Evolutionary conservation across 345 rosid genomes (phyloP).

Genomic region (Anastatica hierochuntica): DNA sequence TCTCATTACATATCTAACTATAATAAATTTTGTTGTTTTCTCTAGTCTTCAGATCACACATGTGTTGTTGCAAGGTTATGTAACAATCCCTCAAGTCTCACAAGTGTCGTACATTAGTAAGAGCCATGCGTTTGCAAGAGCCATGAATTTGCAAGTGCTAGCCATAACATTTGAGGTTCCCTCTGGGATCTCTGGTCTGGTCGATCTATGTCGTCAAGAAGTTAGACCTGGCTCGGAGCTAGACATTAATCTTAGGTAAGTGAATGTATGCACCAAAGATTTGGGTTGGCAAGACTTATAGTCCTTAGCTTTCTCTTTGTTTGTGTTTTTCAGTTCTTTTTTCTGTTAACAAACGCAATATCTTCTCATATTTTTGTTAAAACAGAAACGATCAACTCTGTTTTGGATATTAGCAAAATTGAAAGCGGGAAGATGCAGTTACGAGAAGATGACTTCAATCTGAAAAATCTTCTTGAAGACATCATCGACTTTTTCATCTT

Average conservation of each 20-base stretch:
- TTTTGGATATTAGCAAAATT: slow-evolving; percentile 71
- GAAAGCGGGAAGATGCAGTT: slow-evolving; percentile 77
- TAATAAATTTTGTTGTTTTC: neutral
- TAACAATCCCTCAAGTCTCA: slow-evolving; percentile 17
- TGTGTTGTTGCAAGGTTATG: slow-evolving; percentile 17
- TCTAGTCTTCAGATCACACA: slow-evolving; percentile 11
- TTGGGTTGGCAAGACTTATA: slow-evolving; percentile 44
- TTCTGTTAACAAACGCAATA: no score
- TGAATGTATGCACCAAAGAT: slow-evolving; percentile 43
- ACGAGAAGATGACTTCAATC: slow-evolving; percentile 55
- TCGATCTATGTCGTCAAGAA: slow-evolving; percentile 34
- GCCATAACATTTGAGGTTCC: slow-evolving; percentile 65
- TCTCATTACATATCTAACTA: neutral
- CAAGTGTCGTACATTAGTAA: slow-evolving; percentile 16
- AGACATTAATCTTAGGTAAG: slow-evolving; percentile 31
- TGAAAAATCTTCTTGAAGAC: slow-evolving; percentile 49
- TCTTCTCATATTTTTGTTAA: neutral
- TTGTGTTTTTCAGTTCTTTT: no score
- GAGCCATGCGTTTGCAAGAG: slow-evolving; percentile 36
- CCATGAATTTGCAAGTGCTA: slow-evolving; percentile 57
- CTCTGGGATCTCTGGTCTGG: slow-evolving; percentile 53
- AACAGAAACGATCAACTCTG: slow-evolving; percentile 48
- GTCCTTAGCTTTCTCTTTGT: neutral
- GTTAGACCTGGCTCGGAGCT: slow-evolving; percentile 36
- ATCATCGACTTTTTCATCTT: slow-evolving; percentile 49